phyloP scores from a whole-genome alignment of 176 grass and related monocot species.

The Aegilops sharonensis region DNA sequence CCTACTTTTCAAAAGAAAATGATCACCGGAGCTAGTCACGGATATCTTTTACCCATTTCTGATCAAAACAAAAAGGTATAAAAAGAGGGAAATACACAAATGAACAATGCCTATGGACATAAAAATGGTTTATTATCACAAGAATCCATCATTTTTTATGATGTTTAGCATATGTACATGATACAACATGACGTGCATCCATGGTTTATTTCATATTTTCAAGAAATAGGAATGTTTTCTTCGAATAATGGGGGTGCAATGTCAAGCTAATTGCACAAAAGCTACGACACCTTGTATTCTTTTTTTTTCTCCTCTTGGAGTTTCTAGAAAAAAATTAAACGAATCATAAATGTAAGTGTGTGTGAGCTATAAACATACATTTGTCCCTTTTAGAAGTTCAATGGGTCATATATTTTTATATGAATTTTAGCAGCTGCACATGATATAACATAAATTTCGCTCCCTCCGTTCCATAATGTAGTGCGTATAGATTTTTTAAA shows the following conservation, averaged over 20 bases:
- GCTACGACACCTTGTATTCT: not conserved
- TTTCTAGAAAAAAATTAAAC: not conserved
- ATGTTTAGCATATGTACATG: not conserved
- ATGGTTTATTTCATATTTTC: not conserved
- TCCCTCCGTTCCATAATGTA: too few species aligned
- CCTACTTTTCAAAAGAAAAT: too few species aligned
- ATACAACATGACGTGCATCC: too few species aligned
- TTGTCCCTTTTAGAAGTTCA: too few species aligned
- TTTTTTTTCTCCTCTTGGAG: not conserved
- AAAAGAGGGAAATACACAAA: not conserved
- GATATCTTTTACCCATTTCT: not conserved
- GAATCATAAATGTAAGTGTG: not conserved
- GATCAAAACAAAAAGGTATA: not conserved
- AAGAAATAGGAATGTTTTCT: not conserved
- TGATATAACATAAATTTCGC: too few species aligned
- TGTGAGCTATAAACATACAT: too few species aligned
- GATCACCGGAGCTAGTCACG: too few species aligned
- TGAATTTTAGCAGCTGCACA: too few species aligned
- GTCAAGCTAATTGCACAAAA: not conserved
- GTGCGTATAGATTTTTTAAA: too few species aligned
- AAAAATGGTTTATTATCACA: not conserved
- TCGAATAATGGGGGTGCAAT: not conserved
- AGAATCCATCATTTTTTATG: not conserved
- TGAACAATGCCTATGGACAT: not conserved
- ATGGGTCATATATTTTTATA: too few species aligned